Base-by-base conservation (phyloP, 805 yeast species). In the Starmerella tilneyi region DNA sequence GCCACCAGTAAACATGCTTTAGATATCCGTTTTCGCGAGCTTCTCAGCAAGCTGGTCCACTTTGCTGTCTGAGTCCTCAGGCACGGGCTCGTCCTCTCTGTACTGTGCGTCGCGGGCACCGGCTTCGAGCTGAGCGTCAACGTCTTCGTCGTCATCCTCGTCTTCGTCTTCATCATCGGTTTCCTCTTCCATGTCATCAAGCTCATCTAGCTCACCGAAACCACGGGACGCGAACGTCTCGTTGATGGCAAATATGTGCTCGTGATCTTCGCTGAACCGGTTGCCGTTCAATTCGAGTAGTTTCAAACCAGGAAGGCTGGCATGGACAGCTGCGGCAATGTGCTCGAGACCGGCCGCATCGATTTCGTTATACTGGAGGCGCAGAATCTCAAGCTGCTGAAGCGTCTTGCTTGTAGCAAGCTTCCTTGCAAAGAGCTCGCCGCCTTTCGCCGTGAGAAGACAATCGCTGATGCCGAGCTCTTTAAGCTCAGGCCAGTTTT, bases 381-480 rank as follows among this genome's bases (percentile, higher is more conserved):
- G 82, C 62, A 89, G 71, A 19, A 62, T 61, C 53, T 74, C 70
- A 45, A 92, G 70, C 9, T 69, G 64, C n/a, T 57, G 49, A 28
- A 53, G 52, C 4, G 45, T 15, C 19, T 47, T 50, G 16, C 45
- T 32, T 22, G 56, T 51, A 7, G 45, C 49, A 17, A 64, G 57
- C 16, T 63, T 63, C 44, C 63, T 56, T 29, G 70, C 66, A 2
- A 65, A 56, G 44, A 81, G 69, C 11, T 75, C 73, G 19, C 88
- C 79, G 27, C 98, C 99, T 51, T 74, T 69, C 36, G 81, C 74
- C 52, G 86, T 82, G 61, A 92, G 69, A 54, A 92, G 71, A 66
- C 95, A 83, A 64, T 92, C 99, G 59, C 85, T 84, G 53, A 92
- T 73, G 59, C 83, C 83, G 58, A 92, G 72, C 65, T 89, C 97